Evolutionary conservation across 345 rosid genomes (phyloP).

Genomic region (Chamaenerion angustifolium): DNA sequence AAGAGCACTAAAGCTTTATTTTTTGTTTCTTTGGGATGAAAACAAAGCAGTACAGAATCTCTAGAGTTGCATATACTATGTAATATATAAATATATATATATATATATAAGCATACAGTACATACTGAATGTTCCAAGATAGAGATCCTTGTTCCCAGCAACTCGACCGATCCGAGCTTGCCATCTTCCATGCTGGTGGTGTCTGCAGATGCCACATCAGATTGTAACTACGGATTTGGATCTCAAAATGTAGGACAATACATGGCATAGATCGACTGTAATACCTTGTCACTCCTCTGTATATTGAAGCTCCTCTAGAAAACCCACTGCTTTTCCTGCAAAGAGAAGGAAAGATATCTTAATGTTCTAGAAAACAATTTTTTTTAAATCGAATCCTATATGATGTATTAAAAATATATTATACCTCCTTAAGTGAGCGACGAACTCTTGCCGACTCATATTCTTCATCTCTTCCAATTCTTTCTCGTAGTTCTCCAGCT

Average conservation of each 20-base stretch:
- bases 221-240: not conserved
- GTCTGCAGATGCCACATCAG: constrained; percentile 17
- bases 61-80: too few species aligned
- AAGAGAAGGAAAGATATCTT: not conserved
- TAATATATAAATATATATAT: too few species aligned
- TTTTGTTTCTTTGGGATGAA: constrained; percentile 2
- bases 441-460: constrained; percentile 72
- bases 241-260: not conserved
- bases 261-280: not conserved
- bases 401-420: too few species aligned
- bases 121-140: constrained; percentile 77
- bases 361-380: not conserved
- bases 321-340: constrained; percentile 77
- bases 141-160: constrained; percentile 83
- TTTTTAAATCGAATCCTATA: too few species aligned
- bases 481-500: constrained; percentile 51
- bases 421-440: constrained; percentile 66
- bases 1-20: not conserved
- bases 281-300: constrained; percentile 89
- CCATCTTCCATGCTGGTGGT: constrained; percentile 88
- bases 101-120: constrained; percentile 7
- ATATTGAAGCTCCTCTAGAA: constrained; percentile 78
- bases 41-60: constrained; percentile 5
- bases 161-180: constrained; percentile 82
- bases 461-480: constrained; percentile 67